Conservation (phyloP, 78 protist genomes). For the Dictyostelium intermedium region DNA sequence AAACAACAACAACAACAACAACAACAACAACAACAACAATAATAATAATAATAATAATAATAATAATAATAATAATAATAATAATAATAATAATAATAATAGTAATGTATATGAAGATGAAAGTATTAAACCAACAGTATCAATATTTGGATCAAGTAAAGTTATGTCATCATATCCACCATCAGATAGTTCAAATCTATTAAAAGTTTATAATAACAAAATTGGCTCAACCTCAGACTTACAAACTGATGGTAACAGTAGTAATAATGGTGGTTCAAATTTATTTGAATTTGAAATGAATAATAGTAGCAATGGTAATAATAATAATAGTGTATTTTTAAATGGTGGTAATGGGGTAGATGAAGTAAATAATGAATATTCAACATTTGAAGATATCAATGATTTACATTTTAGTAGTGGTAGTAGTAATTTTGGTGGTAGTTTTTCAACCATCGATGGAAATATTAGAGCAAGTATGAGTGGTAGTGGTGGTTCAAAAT, state of each 20-base stretch:
- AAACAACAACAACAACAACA: not conserved
- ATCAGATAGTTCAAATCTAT: not conserved
- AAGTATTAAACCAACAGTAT: not conserved
- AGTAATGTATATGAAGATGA: not conserved
- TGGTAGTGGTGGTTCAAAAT: not conserved
- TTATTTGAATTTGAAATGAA: not conserved
- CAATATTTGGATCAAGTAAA: not conserved
- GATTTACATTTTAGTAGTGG: not conserved
- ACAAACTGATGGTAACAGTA: not conserved
- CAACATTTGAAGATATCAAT: not conserved
- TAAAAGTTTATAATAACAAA: not conserved
- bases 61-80: not conserved
- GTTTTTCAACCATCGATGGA: not conserved
- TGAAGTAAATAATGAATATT: not conserved
- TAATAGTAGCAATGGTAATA: not conserved
- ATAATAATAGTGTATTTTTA: constrained; percentile 5
- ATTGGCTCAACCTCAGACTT: not conserved
- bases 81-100: not conserved
- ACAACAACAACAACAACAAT: not conserved
- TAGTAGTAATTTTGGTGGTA: not conserved
- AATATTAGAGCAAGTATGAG: not conserved
- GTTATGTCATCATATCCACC: constrained; percentile 18
- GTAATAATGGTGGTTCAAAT: not conserved
- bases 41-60: not conserved
- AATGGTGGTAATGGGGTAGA: not conserved